Conservation (phyloP, 129 eudicot genomes). For the Sambucus nigra region DNA sequence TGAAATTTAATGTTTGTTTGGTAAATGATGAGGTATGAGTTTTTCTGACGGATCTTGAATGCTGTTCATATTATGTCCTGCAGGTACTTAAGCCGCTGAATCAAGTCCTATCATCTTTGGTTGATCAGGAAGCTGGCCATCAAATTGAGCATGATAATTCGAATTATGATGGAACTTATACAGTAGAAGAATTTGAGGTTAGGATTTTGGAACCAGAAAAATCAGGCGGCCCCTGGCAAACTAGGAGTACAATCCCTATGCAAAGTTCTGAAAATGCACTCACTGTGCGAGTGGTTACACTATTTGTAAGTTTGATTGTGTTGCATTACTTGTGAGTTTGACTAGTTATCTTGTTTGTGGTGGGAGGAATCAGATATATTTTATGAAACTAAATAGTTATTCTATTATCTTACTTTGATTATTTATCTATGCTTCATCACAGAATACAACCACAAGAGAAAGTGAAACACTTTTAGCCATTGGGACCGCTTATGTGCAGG, state of each 20-base stretch:
- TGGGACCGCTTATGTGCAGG: slow-evolving; percentile 98
- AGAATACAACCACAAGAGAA: slow-evolving; percentile 84
- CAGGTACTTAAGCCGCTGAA: slow-evolving; percentile 83
- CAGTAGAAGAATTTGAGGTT: slow-evolving; percentile 88
- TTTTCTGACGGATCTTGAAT: slow-evolving; percentile 2
- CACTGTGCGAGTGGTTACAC: slow-evolving; percentile 83
- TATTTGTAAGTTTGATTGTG: slow-evolving; percentile 68
- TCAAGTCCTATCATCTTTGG: slow-evolving; percentile 87
- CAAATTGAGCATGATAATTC: slow-evolving; percentile 70
- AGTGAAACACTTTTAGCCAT: slow-evolving; percentile 93
- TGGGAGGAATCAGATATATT: neutral
- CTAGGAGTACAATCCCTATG: slow-evolving; percentile 83
- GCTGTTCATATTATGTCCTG: slow-evolving; percentile 10
- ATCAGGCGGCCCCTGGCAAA: slow-evolving; percentile 92
- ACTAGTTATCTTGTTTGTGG: neutral
- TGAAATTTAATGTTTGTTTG: no score
- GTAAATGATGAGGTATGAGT: neutral
- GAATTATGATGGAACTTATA: slow-evolving; percentile 67
- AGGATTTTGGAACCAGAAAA: slow-evolving; percentile 88
- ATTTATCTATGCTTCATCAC: neutral
- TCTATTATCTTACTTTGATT: no score
- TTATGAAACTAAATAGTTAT: neutral
- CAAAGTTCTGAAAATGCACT: slow-evolving; percentile 92
- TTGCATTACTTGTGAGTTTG: no score
- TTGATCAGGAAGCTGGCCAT: slow-evolving; percentile 87